Evolutionary conservation across 192 early-diverging fungal species (phyloP), one percentile per base, ranked within the genome.

Genomic region (Coemansia sp.): DNA sequence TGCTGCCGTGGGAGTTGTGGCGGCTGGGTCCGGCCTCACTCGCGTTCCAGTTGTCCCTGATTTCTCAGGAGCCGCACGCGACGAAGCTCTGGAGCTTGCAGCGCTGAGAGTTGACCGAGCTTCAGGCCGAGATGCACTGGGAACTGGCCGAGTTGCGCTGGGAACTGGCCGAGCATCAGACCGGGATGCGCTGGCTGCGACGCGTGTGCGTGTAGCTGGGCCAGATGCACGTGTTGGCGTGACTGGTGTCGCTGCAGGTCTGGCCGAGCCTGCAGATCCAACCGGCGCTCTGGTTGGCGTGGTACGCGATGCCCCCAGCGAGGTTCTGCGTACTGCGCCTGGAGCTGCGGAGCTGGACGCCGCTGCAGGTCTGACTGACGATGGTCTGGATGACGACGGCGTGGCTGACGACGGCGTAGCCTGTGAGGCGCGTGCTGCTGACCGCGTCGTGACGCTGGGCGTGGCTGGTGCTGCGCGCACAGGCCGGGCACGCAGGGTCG

Each of bases 391-490:
- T 15, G 65, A 7, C 14, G n/a, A n/a, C 32, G 57, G 14, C 5
- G 35, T 52, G 48, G 51, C 24, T 21, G 65, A 7, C 22, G 11
- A n/a, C 32, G 72, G 57, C 9, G 38, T 23, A 21, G 57, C 43
- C 64, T 45, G 58, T n/a, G 53, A 52, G 54, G 23, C 41, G 5
- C 53, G 50, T 37, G 47, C 61, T 3, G 67, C 54, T 5, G 63
- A 38, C 15, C 54, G 45, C 8, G 70, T 59, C 15, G 64, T 24
- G 21, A 51, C 60, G 10, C 49, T 38, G 22, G 60, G 56, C 14
- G 73, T 55, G 15, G 53, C 32, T 12, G 62, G 2, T 25, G 71
- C 14, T 39, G 59, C 39, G 2, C 29, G 37, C 23, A 25, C 2
- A 19, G 58, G 35, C 12, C 23, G 23, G 21, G 53, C 27, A 25